Percentiles rank a stretch among this genome's conserved stretches.
These are phyloP conservation scores for Alnus glutinosa DNA, from an alignment of 306 rosid genomes.

Conservation along the genomic window DNA sequence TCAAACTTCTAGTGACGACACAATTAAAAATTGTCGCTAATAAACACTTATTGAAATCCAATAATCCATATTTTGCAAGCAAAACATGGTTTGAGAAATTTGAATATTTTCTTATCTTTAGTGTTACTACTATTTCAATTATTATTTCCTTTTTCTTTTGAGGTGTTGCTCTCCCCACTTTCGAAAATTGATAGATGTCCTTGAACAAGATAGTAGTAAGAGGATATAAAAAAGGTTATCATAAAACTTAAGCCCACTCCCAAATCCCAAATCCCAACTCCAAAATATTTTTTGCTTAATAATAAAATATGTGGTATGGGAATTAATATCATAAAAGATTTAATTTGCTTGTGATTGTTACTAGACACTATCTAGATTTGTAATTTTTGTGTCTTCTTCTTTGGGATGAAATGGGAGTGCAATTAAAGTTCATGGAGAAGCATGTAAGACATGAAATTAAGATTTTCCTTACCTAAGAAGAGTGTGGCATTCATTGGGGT, in stretches of 20 bases:
- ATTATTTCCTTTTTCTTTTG: neutral
- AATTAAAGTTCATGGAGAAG: neutral
- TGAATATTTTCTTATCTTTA: neutral
- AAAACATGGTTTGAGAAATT: neutral
- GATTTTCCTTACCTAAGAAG: slow-evolving; percentile 53
- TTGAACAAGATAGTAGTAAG: neutral
- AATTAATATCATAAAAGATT: neutral
- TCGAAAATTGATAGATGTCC: neutral
- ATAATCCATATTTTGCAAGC: neutral
- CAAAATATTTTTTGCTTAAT: neutral
- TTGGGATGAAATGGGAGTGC: neutral
- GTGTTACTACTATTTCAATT: neutral
- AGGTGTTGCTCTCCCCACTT: neutral
- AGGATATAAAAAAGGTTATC: neutral
- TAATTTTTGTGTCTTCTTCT: neutral
- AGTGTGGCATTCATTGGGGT: slow-evolving; percentile 92
- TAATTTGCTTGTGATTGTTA: neutral
- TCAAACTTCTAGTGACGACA: no score
- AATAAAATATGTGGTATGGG: neutral
- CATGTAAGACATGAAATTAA: neutral
- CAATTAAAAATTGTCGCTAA: no score
- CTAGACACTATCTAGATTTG: neutral
- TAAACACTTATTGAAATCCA: no score
- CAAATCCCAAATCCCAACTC: neutral
- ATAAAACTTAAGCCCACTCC: neutral